phyloP scores from a whole-genome alignment of 2,329 filamentous ascomycete species.

The Ceratocystis colombiana region DNA sequence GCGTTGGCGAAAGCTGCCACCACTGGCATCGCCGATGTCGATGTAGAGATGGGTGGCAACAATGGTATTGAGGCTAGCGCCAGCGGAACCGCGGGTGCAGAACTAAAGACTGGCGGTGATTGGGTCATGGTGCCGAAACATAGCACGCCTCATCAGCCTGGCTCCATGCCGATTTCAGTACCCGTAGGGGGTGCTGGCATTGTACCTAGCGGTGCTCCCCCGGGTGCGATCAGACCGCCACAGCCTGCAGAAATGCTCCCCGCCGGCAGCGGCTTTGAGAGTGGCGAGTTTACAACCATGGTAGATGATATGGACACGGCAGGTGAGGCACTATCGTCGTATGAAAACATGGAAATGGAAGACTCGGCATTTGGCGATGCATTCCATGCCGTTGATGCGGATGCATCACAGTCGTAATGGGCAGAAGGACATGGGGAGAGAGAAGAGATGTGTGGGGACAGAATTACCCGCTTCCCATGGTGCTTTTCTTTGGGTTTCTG shows the following conservation, averaged over 20 bases:
- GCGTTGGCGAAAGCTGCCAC: slow-evolving; percentile 41
- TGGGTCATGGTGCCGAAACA: slow-evolving; percentile 68
- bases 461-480: too few relatives aligned
- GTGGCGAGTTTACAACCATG: slow-evolving; percentile 53
- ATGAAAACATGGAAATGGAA: slow-evolving; percentile 58
- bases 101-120: slow-evolving; percentile 49
- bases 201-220: slow-evolving; percentile 30
- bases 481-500: too few relatives aligned
- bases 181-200: slow-evolving; percentile 22
- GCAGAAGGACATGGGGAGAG: slow-evolving; percentile 28
- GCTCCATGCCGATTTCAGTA: slow-evolving; percentile 12
- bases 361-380: slow-evolving; percentile 78
- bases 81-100: neutral
- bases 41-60: slow-evolving; percentile 55
- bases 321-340: slow-evolving; percentile 59
- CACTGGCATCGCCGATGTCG: slow-evolving; percentile 41
- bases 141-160: slow-evolving; percentile 32
- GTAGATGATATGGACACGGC: slow-evolving; percentile 60
- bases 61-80: slow-evolving; percentile 39
- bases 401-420: slow-evolving; percentile 33
- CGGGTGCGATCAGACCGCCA: neutral
- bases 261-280: slow-evolving; percentile 37
- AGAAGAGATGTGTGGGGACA: too few relatives aligned
- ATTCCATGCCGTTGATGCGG: slow-evolving; percentile 52
- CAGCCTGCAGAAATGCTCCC: neutral